Conservation (phyloP, 352 stramenopile genomes). For the Thraustochytrium sp. region DNA sequence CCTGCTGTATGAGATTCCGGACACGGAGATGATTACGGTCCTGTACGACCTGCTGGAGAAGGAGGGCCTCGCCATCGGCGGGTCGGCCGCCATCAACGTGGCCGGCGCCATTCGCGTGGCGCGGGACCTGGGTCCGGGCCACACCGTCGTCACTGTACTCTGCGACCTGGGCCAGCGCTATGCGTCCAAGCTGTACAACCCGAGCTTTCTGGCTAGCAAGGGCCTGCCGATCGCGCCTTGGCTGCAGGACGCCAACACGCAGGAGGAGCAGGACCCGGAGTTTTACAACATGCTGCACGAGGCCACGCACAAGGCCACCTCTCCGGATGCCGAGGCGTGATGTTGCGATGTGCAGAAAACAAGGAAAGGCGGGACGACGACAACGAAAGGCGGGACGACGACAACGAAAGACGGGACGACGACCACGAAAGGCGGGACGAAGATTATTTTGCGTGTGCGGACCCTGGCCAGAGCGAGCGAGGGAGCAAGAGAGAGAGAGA, state of each 20-base stretch:
- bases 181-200: constrained; percentile 52
- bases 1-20: constrained; percentile 52
- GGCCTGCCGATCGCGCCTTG: constrained; percentile 49
- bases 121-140: constrained; percentile 52
- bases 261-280: neutral
- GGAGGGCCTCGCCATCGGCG: constrained; percentile 54
- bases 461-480: no score
- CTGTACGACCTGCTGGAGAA: constrained; percentile 50
- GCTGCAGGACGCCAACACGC: neutral
- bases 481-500: no score
- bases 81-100: constrained; percentile 53
- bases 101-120: constrained; percentile 52
- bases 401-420: no score
- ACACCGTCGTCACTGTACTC: constrained; percentile 55
- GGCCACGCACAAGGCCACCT: neutral
- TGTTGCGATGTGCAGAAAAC: neutral
- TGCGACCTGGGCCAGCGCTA: constrained; percentile 53
- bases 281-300: constrained; percentile 2
- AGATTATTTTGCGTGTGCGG: no score
- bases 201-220: constrained; percentile 47
- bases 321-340: neutral
- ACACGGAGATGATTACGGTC: constrained; percentile 49
- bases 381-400: neutral
- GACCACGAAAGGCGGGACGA: no score
- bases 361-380: neutral